phyloP scores from a whole-genome alignment of 2,329 filamentous ascomycete species.

The Pyrenophora graminea region DNA sequence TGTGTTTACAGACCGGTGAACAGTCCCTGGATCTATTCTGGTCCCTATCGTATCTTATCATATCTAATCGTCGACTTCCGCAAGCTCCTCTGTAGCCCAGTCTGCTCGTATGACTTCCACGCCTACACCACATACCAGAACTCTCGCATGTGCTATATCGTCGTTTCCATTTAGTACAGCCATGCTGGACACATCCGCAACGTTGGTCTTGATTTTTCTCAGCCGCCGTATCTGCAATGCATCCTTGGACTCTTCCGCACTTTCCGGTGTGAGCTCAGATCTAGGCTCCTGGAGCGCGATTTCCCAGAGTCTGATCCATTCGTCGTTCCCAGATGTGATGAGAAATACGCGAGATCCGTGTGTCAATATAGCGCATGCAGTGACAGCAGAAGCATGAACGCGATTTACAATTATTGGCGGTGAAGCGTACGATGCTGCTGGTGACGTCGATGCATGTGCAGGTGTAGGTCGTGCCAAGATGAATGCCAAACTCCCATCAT shows the following conservation, averaged over 20 bases:
- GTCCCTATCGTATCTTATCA: not conserved
- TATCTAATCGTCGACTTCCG: not conserved
- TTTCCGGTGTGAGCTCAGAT: not conserved
- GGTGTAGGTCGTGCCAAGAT: constrained; percentile 25
- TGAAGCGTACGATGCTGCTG: constrained; percentile 19
- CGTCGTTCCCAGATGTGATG: constrained; percentile 52
- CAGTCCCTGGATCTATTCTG: not conserved
- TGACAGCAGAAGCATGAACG: constrained; percentile 75
- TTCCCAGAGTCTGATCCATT: constrained; percentile 55
- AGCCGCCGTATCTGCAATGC: constrained; percentile 38
- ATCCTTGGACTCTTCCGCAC: constrained; percentile 1
- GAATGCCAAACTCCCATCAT: constrained; percentile 78
- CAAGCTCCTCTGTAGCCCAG: not conserved
- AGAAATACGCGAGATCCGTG: constrained; percentile 21
- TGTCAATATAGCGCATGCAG: constrained; percentile 53
- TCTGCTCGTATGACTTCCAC: constrained; percentile 39
- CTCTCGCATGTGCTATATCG: constrained; percentile 9
- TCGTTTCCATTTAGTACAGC: constrained; percentile 41
- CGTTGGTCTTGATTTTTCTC: constrained; percentile 49
- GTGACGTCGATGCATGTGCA: constrained; percentile 9
- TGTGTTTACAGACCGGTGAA: not conserved
- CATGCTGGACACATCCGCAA: constrained; percentile 61
- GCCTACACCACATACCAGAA: constrained; percentile 42
- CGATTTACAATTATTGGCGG: constrained; percentile 53
- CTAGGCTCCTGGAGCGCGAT: constrained; percentile 21